Evolutionary conservation across 306 rosid species (phyloP), one percentile per base, ranked within the genome.

Genomic region (Cucumis sativus): DNA sequence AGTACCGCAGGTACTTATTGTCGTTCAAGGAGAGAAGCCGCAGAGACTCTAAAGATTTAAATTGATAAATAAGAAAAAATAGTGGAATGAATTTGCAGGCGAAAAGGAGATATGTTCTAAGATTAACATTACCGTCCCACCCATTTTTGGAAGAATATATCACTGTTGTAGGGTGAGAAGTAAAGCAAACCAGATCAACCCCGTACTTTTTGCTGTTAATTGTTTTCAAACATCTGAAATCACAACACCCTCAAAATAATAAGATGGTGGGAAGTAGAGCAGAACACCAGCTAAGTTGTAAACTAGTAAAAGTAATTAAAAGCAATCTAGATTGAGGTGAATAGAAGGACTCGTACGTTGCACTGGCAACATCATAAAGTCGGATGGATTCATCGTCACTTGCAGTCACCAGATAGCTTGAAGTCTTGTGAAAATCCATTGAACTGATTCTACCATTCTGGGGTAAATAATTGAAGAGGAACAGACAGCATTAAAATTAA

Each of bases 161-260:
- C 74, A 95, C 98, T 14, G 97, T 95, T 70, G 97, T 90, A 41
- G 98, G 97, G 84, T 95, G 97, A 79, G 97, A 88, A 76, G 98
- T 92, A 73, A 90, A 95, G 91, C 93, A 89, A 87, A 95, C 97
- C 80, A 95, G 85, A 79, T 92, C 98, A 83, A 95, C 97, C 73
- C 98, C 98, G 77, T 95, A 95, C 78, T 95, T 95, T 84, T 95
- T 95, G 87, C 97, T 95, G 84, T 95, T 95, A 78, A 95, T 95
- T 79, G 97, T 91, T 96, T 95, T 95, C 92, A 92, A 89, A 86
- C 92, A 95, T 81, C 98, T 93, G 86, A 67, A 79, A 82, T 66
- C 79, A 62, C 73, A 83, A 43, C 49, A 30, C 45, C 25, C 62
- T 5, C 37, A 39, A 39, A 28, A 40, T 6, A 69, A 61, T 63